Conservation (phyloP, 805 yeast genomes). For the Huiozyma sinensis region DNA sequence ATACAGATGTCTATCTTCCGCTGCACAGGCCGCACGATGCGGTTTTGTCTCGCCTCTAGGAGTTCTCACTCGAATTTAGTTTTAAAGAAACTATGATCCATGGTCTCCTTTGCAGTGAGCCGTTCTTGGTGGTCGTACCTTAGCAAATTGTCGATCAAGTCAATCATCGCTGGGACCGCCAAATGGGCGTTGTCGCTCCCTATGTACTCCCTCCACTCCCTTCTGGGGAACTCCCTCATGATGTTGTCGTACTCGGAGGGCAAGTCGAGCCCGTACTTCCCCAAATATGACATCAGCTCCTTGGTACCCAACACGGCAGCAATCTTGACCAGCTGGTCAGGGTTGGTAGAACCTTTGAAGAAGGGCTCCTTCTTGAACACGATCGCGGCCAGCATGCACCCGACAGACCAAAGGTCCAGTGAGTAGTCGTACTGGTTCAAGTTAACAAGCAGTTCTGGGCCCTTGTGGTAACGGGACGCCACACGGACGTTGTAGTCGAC, state of each 20-base stretch:
- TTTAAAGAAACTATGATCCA: slow-evolving; percentile 63
- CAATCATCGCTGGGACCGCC: slow-evolving; percentile 48
- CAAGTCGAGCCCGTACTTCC: slow-evolving; percentile 57
- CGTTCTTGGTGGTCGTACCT: slow-evolving; percentile 82
- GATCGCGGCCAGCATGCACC: slow-evolving; percentile 85
- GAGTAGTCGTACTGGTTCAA: slow-evolving; percentile 79
- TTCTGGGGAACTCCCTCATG: slow-evolving; percentile 53
- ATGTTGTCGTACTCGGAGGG: slow-evolving; percentile 70
- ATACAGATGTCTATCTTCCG: no score
- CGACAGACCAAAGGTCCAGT: slow-evolving; percentile 82
- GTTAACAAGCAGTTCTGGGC: slow-evolving; percentile 81
- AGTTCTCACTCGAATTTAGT: slow-evolving; percentile 10
- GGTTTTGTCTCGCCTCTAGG: neutral
- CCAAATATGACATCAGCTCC: slow-evolving; percentile 53
- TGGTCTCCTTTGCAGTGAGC: slow-evolving; percentile 79
- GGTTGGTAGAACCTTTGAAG: slow-evolving; percentile 84
- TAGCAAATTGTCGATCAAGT: slow-evolving; percentile 61
- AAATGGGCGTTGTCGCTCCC: slow-evolving; percentile 35
- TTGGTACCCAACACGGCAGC: slow-evolving; percentile 82
- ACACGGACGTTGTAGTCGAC: slow-evolving; percentile 86
- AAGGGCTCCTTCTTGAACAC: slow-evolving; percentile 85
- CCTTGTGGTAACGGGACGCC: slow-evolving; percentile 85
- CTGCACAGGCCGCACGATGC: neutral
- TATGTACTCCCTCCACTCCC: slow-evolving; percentile 52
- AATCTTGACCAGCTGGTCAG: slow-evolving; percentile 84